Conservation (phyloP, 805 yeast genomes). For the Scheffersomyces spartinae region DNA sequence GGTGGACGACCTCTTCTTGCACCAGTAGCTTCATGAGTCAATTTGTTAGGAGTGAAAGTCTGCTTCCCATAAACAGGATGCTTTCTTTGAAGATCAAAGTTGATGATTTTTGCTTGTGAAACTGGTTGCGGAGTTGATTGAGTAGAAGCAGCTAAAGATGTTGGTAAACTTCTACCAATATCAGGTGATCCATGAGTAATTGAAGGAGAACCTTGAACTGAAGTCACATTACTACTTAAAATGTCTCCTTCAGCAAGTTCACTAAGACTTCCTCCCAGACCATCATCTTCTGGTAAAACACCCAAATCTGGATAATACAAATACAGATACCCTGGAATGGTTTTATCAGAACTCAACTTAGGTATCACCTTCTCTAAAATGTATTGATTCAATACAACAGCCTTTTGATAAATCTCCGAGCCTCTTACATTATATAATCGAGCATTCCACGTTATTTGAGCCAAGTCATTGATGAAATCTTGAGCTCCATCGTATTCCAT, state of each 20-base stretch:
- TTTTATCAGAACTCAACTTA: conserved; percentile 30
- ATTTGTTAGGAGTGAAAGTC: too few relatives aligned
- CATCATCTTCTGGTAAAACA: conserved; percentile 45
- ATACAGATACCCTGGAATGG: conserved; percentile 19
- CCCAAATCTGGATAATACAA: conserved; percentile 57
- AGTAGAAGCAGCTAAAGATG: too few relatives aligned
- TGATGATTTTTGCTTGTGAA: too few relatives aligned
- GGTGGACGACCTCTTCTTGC: conserved; percentile 85
- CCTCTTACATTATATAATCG: conserved; percentile 67
- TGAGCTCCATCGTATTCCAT: conserved; percentile 47
- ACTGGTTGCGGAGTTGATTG: too few relatives aligned
- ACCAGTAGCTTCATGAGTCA: conserved; percentile 35
- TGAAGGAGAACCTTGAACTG: too few relatives aligned
- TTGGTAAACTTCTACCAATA: too few relatives aligned
- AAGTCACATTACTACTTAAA: neutral
- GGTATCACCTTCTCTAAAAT: conserved; percentile 38
- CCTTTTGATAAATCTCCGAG: conserved; percentile 59
- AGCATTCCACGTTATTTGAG: conserved; percentile 87
- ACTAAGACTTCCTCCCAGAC: too few relatives aligned
- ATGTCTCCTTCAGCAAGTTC: conserved; percentile 1
- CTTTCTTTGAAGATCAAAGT: too few relatives aligned
- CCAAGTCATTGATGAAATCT: conserved; percentile 65
- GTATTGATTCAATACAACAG: conserved; percentile 43
- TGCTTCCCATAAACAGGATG: too few relatives aligned
- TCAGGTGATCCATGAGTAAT: too few relatives aligned